Evolutionary conservation across 164 flowering plant species (phyloP).

Genomic region (Buxus sempervirens): DNA sequence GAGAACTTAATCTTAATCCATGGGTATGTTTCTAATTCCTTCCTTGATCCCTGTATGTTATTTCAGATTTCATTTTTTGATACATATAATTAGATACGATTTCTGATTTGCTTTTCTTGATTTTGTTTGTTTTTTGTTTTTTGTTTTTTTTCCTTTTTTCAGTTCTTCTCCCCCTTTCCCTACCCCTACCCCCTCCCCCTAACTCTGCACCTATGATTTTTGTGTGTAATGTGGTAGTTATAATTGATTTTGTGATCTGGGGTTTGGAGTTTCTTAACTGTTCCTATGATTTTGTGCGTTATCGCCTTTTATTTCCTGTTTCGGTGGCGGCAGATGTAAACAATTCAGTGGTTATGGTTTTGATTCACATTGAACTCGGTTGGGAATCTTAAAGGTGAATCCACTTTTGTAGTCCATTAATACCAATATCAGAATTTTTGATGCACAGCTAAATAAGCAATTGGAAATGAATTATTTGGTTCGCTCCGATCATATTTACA

Average conservation of each 20-base stretch:
- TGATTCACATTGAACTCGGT: neutral
- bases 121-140: neutral
- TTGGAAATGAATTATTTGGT: neutral
- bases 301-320: neutral
- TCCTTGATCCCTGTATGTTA: neutral
- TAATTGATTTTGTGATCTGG: slow-evolving; percentile 4
- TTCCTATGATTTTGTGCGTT: neutral
- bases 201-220: neutral
- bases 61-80: too few relatives aligned
- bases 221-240: neutral
- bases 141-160: too few relatives aligned
- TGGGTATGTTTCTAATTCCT: slow-evolving; percentile 6
- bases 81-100: too few relatives aligned
- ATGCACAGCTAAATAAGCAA: neutral
- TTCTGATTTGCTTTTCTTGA: neutral
- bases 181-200: too few relatives aligned
- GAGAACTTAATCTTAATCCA: neutral
- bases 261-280: neutral
- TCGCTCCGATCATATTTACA: neutral
- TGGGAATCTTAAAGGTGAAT: too few relatives aligned
- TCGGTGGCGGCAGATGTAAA: neutral
- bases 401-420: neutral
- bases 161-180: too few relatives aligned
- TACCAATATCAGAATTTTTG: neutral
- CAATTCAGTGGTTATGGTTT: neutral